phyloP scores from a whole-genome alignment of 441 rosid species.

The Breynia disticha region DNA sequence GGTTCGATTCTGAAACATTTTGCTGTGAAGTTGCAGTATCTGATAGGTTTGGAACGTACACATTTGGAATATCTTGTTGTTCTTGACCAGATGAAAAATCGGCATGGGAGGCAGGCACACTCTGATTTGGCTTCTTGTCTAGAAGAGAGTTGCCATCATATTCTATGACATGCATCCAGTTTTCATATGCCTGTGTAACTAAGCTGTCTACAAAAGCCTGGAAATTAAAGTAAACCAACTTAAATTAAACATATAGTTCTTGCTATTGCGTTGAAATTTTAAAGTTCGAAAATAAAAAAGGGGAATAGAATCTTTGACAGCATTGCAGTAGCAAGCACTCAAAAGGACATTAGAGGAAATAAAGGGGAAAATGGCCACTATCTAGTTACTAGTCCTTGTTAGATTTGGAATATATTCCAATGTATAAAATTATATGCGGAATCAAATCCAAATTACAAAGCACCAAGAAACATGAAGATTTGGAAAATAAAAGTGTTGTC shows the following conservation, averaged over 20 bases:
- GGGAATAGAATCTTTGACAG: neutral
- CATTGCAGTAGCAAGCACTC: too few species aligned
- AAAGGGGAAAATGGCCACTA: too few species aligned
- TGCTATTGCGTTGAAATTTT: neutral
- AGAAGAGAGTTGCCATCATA: constrained; percentile 78
- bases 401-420: too few species aligned
- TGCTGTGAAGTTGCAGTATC: constrained; percentile 45
- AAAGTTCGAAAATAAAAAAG: neutral
- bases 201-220: constrained; percentile 70
- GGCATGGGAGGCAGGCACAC: constrained; percentile 24
- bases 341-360: too few species aligned
- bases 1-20: constrained; percentile 41
- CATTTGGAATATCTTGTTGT: constrained; percentile 29
- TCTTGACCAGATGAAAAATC: constrained; percentile 22
- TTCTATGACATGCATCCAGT: constrained; percentile 88
- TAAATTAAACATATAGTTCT: neutral
- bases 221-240: constrained; percentile 11
- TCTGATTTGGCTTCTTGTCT: constrained; percentile 40
- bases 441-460: too few species aligned
- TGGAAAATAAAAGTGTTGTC: too few species aligned
- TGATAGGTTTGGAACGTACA: constrained; percentile 21
- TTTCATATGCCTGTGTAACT: constrained; percentile 91
- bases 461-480: too few species aligned
- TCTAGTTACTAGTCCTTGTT: too few species aligned
- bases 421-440: too few species aligned